Base-by-base conservation (phyloP, 257 asterid genomes). In the Buddleja alternifolia region DNA sequence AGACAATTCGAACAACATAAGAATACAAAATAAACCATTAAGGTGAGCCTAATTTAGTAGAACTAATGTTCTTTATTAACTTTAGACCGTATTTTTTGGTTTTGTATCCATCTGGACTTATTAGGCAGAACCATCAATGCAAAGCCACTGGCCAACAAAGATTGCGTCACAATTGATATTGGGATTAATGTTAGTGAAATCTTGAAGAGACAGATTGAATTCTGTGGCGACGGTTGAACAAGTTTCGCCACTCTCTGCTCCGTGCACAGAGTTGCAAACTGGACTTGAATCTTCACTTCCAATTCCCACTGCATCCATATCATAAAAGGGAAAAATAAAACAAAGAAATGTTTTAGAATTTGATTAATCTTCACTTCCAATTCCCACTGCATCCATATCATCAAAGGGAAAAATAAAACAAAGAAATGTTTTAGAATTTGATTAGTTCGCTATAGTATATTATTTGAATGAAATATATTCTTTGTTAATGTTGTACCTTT, bases 61-160 rank as follows among this genome's bases (percentile, higher is more conserved):
- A 23, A 4, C 1, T 61, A 14, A 20, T 1, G 55, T 24, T 9
- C 20, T 62, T 44, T 41, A 42, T 62, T 42, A 19, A n/a, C n/a
- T 42, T 10, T 37, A 46, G 12, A 39, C 34, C 34, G 5, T 10
- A 5, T 63, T 16, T 37, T 20, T 11, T 50, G 11, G 39, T 50
- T 1, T 36, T 16, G 8, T 9, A 17, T 37, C 21, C 69, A 47
- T 69, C 52, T 42, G 21, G 8, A 21, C 0, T 57, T 37, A 0
- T 65, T 55, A 61, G 34, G 54, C 10, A 19, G 75, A 75, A 46
- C 70, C 78, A 9, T 10, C 73, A 14, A 75, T 7, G 1, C 83
- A 79, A 1, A 79, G 75, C 83, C 83, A 75, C 36, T 79, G 80
- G 10, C 75, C 75, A 15, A 75, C 75, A 0, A 79, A 79, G 29